These are phyloP conservation scores for Aspergillus tanneri DNA, from an alignment of 2,329 filamentous ascomycete genomes.

Conservation along the genomic window DNA sequence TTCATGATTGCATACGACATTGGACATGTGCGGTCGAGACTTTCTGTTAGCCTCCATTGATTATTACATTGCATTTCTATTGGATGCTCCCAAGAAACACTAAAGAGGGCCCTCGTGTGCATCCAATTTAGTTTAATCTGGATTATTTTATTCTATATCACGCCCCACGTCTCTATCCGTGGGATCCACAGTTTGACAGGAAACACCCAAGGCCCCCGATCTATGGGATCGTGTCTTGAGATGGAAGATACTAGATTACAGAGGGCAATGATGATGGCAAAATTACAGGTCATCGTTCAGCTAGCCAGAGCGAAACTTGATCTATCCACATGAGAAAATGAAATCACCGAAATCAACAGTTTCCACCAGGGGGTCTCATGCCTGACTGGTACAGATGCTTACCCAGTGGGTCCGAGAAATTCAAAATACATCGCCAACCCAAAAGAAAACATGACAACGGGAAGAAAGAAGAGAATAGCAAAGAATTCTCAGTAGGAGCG, in stretches of 20 bases:
- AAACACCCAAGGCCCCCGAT: too few species aligned
- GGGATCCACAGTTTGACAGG: slow-evolving; percentile 4
- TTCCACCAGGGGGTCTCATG: not conserved
- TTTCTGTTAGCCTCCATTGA: too few species aligned
- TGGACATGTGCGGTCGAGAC: too few species aligned
- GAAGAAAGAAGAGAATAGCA: not conserved
- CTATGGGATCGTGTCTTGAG: too few species aligned
- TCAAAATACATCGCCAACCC: not conserved
- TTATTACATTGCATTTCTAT: too few species aligned
- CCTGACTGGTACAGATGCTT: slow-evolving; percentile 17
- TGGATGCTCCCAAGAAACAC: too few species aligned
- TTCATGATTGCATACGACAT: not conserved
- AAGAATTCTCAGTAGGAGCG: not conserved
- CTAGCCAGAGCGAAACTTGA: slow-evolving; percentile 3
- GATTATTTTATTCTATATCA: not conserved
- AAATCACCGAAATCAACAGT: slow-evolving; percentile 4
- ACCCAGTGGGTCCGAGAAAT: slow-evolving; percentile 6
- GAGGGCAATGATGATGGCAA: too few species aligned
- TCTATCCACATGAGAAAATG: not conserved
- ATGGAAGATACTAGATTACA: too few species aligned
- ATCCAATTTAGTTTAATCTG: not conserved
- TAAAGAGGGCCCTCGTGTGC: too few species aligned
- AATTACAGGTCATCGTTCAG: too few species aligned
- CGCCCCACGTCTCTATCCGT: not conserved
- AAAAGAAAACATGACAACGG: not conserved